Evolutionary conservation across 768 basidiomycete species (phyloP).

Genomic region (Lentinula lateritia): DNA sequence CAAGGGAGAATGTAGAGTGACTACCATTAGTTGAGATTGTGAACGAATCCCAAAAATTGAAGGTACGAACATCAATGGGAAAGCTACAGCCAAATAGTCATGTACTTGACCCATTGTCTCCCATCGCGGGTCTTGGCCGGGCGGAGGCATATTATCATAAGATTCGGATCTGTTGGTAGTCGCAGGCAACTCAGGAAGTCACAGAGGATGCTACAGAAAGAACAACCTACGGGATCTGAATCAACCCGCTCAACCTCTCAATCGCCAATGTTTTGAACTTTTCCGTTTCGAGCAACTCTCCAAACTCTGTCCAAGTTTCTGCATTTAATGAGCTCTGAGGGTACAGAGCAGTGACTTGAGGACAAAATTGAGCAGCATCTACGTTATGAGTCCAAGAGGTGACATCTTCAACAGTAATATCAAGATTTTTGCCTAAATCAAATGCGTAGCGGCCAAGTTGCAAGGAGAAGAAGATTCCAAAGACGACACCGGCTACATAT

Average conservation of each 20-base stretch:
- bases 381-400: neutral
- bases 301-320: constrained; percentile 25
- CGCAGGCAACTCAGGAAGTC: neutral
- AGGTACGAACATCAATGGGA: constrained; percentile 57
- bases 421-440: neutral
- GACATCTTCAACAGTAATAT: neutral
- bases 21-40: constrained; percentile 24
- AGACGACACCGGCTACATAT: neutral
- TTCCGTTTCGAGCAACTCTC: constrained; percentile 24
- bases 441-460: neutral
- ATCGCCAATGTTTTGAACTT: constrained; percentile 28
- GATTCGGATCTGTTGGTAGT: constrained; percentile 37
- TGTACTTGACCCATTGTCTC: constrained; percentile 34
- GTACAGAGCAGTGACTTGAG: constrained; percentile 25
- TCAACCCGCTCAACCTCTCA: constrained; percentile 32
- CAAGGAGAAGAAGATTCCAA: neutral
- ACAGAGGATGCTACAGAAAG: neutral
- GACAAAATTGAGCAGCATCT: constrained; percentile 15
- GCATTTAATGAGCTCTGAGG: constrained; percentile 24
- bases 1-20: constrained; percentile 50
- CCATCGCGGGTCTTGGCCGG: constrained; percentile 46
- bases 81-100: constrained; percentile 27
- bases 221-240: constrained; percentile 30
- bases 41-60: neutral
- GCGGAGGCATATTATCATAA: constrained; percentile 41